Evolutionary conservation across 176 grass and related monocot genomes (phyloP), one percentile per base, ranked within the genome.

Genomic region (Oryza glumipatula): DNA sequence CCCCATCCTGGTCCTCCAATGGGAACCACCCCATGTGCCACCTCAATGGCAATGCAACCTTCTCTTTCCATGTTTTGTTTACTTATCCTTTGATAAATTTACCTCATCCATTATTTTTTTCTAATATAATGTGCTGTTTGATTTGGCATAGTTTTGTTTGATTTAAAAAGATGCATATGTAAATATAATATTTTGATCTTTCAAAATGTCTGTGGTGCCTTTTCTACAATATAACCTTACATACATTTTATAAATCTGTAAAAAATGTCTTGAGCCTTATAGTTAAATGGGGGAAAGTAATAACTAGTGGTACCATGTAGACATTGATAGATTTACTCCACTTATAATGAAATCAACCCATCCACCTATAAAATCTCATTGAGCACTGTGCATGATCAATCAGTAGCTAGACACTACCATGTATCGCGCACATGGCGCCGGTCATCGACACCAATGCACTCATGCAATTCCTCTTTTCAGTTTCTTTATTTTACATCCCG

Each of bases 341-440:
- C 43, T 43, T 63, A 9, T 14, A n/a, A 64, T 17, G 1, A 73
- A n/a, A 41, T 41, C 16, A 9, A 83, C 64, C 56, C 19, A 65
- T 32, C 14, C 32, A 77, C 26, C 33, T 60, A 38, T 51, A 76
- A 68, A 84, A 68, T 76, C 72, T 76, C 72, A 46, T 76, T 35
- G 71, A 45, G 74, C 80, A 46, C 86, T 83, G 86, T 83, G 68
- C 74, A 35, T 67, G 75, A 13, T 60, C 81, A 88, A 84, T 88
- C 86, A 88, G 58, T 83, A 72, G 68, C 54, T 66, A 65, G 86
- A 88, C 86, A 88, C 68, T 17, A 4, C 68, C 86, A 88, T 88
- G 75, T 58, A 88, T 79, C 45, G 2, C 16, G 86, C 86, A 84
- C 86, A 88, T 88, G 86, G 86, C 68, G 58, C 75, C 58, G 85